Conservation (phyloP, 2,329 filamentous ascomycete species). For the Celoporthe dispersa region DNA sequence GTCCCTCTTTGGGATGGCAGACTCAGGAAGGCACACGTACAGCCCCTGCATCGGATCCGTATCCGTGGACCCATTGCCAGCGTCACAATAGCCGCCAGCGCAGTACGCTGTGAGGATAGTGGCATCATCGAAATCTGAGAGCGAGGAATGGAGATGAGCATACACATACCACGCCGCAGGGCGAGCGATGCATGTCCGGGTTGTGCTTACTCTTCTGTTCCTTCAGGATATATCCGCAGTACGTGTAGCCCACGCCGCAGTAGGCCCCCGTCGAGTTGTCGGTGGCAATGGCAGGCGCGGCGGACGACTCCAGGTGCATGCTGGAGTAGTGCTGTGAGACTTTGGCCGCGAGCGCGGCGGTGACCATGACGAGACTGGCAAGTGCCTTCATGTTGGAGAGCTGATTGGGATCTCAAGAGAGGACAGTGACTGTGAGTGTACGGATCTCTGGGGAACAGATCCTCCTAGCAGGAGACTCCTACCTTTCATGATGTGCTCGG, state of each 20-base stretch:
- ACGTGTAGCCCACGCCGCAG: constrained; percentile 28
- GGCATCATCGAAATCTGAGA: constrained; percentile 25
- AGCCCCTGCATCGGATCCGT: constrained; percentile 28
- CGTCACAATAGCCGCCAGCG: constrained; percentile 24
- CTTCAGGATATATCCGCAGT: constrained; percentile 30
- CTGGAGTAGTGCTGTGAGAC: constrained; percentile 4
- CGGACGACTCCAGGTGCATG: background rate
- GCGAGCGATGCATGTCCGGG: background rate
- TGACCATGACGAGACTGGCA: constrained; percentile 5
- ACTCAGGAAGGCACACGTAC: constrained; percentile 25
- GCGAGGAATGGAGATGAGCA: background rate
- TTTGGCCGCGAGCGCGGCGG: constrained; percentile 10
- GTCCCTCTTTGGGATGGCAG: constrained; percentile 21
- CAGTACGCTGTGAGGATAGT: constrained; percentile 30
- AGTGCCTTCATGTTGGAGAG: constrained; percentile 15
- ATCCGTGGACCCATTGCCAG: constrained; percentile 21
- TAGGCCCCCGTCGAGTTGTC: constrained; percentile 14
- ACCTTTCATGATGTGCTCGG: constrained; percentile 21
- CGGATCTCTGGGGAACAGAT: too few relatives aligned
- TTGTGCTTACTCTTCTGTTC: constrained; percentile 20
- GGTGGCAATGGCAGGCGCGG: background rate
- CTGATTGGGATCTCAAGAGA: background rate
- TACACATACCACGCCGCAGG: background rate
- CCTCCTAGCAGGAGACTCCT: background rate
- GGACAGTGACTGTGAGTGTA: background rate